Conservation (phyloP, 2,329 filamentous ascomycete genomes). For the Sclerotinia subarctica region DNA sequence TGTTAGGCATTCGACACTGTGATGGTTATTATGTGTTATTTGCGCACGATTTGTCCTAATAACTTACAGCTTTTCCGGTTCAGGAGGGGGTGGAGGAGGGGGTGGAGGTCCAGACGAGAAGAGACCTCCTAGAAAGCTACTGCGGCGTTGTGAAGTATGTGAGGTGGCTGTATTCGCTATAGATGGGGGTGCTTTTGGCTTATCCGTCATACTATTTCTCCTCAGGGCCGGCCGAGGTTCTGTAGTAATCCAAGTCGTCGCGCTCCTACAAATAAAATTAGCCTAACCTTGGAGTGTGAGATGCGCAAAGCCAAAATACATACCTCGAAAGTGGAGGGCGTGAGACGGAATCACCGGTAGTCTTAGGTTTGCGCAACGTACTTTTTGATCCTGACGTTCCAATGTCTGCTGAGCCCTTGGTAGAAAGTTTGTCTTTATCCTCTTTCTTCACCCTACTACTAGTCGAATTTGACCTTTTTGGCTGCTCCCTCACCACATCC, state of each 20-base stretch:
- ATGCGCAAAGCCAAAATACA: background rate
- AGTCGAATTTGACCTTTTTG: slow-evolving; percentile 24
- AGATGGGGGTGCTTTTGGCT: slow-evolving; percentile 23
- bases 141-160: slow-evolving; percentile 18
- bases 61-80: slow-evolving; percentile 36
- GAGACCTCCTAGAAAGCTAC: slow-evolving; percentile 30
- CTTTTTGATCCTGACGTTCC: slow-evolving; percentile 26
- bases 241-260: slow-evolving; percentile 19
- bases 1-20: slow-evolving; percentile 66
- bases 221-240: slow-evolving; percentile 25
- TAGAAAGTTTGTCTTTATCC: slow-evolving; percentile 23
- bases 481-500: slow-evolving; percentile 31
- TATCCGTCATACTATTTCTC: slow-evolving; percentile 32
- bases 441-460: slow-evolving; percentile 25
- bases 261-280: slow-evolving; percentile 24
- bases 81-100: slow-evolving; percentile 13
- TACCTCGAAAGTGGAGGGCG: slow-evolving; percentile 33
- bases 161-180: slow-evolving; percentile 24
- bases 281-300: slow-evolving; percentile 20
- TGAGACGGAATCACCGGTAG: slow-evolving; percentile 24
- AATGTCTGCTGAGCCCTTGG: slow-evolving; percentile 19
- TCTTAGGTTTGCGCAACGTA: slow-evolving; percentile 27
- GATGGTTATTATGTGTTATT: slow-evolving; percentile 24
- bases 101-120: slow-evolving; percentile 27
- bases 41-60: background rate